These are phyloP conservation scores for Hawksworthiomyces lignivorus DNA, from an alignment of 2,329 filamentous ascomycete genomes.

Conservation along the genomic window DNA sequence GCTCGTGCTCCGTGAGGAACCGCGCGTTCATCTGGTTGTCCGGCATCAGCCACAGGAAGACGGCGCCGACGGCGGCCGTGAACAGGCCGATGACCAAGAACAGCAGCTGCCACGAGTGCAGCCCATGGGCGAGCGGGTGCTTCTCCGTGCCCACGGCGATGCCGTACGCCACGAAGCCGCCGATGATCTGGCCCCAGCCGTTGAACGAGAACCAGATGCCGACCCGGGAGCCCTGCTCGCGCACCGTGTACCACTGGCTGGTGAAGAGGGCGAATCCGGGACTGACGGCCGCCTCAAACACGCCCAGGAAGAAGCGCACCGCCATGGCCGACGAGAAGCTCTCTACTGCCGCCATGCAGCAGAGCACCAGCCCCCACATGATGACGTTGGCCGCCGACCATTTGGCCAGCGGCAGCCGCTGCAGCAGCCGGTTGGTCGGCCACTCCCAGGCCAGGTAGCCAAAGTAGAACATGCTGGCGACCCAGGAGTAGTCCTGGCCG, in stretches of 20 bases:
- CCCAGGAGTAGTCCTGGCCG: slow-evolving; percentile 41
- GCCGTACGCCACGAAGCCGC: slow-evolving; percentile 32
- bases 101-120: slow-evolving; percentile 62
- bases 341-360: slow-evolving; percentile 54
- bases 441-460: slow-evolving; percentile 53
- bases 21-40: slow-evolving; percentile 32
- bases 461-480: slow-evolving; percentile 42
- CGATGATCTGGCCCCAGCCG: slow-evolving; percentile 31
- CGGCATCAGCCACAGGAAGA: slow-evolving; percentile 43
- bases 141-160: slow-evolving; percentile 40
- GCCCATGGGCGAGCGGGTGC: slow-evolving; percentile 35
- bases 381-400: slow-evolving; percentile 58
- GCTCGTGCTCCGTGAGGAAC: slow-evolving; percentile 50
- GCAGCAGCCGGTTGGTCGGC: slow-evolving; percentile 57
- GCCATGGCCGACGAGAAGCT: slow-evolving; percentile 55
- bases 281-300: slow-evolving; percentile 61
- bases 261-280: slow-evolving; percentile 63
- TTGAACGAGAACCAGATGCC: slow-evolving; percentile 61
- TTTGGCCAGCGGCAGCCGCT: slow-evolving; percentile 57
- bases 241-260: slow-evolving; percentile 64
- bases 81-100: slow-evolving; percentile 47
- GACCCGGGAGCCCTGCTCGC: slow-evolving; percentile 55
- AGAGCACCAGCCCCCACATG: slow-evolving; percentile 50
- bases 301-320: slow-evolving; percentile 59
- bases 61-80: slow-evolving; percentile 37